Conservation (phyloP, 2,329 filamentous ascomycete genomes). For the Aspergillus texensis region DNA sequence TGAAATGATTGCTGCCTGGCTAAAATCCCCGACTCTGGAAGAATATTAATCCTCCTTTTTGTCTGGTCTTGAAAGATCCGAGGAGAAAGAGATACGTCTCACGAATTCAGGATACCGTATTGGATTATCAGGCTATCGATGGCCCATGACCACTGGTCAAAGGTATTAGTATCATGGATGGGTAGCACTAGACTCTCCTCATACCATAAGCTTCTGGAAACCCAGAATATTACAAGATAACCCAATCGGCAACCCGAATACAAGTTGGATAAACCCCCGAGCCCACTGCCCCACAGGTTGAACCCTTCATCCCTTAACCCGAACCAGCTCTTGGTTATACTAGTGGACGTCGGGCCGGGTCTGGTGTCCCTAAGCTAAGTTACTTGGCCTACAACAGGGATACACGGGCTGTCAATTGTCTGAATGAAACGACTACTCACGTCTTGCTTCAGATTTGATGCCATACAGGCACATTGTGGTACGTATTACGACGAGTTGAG, state of each 20-base stretch:
- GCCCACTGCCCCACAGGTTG: neutral
- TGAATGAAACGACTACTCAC: neutral
- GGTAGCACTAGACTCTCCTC: neutral
- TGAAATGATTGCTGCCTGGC: neutral
- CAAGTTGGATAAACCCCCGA: neutral
- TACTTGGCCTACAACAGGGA: neutral
- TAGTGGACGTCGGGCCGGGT: neutral
- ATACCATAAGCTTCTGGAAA: neutral
- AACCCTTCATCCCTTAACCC: neutral
- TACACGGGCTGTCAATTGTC: neutral
- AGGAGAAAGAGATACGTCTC: neutral
- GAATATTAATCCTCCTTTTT: neutral
- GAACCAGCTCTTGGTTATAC: neutral
- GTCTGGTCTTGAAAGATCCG: neutral
- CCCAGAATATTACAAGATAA: neutral
- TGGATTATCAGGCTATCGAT: neutral
- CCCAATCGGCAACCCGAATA: neutral
- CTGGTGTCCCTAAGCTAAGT: neutral
- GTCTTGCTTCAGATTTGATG: neutral
- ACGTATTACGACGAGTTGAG: neutral
- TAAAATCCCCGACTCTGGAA: neutral
- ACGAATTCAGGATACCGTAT: neutral
- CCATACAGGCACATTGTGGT: neutral
- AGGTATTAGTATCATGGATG: neutral
- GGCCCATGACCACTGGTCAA: neutral